These are phyloP conservation scores for Lactarius akahatsu DNA, from an alignment of 768 basidiomycete genomes.

Conservation along the genomic window DNA sequence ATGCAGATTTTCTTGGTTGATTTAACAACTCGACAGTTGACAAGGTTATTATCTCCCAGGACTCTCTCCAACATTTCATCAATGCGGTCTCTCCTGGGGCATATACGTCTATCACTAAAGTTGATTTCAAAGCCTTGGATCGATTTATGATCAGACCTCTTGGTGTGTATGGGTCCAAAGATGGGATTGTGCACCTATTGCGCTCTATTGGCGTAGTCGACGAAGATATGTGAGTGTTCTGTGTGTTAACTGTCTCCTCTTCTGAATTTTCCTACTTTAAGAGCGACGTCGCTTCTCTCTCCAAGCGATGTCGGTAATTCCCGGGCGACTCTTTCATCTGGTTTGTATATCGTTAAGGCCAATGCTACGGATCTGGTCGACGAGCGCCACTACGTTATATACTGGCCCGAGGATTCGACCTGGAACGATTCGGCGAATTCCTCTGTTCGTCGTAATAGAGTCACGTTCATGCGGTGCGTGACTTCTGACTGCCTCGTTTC, in stretches of 20 bases:
- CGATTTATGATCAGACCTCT: conserved; percentile 46
- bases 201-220: conserved; percentile 39
- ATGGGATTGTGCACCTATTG: conserved; percentile 49
- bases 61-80: conserved; percentile 48
- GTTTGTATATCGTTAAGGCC: conserved; percentile 46
- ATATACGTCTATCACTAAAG: conserved; percentile 52
- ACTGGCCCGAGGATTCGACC: conserved; percentile 61
- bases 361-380: conserved; percentile 21
- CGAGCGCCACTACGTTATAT: conserved; percentile 47
- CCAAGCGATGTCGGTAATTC: conserved; percentile 23
- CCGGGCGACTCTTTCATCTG: conserved; percentile 44
- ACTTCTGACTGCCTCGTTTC: not conserved
- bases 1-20: not conserved
- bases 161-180: conserved; percentile 57
- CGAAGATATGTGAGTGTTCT: conserved; percentile 40
- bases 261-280: conserved; percentile 14
- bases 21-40: conserved; percentile 42
- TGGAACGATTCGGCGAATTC: conserved; percentile 53
- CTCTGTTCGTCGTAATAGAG: conserved; percentile 50
- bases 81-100: conserved; percentile 51
- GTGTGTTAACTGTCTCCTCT: not conserved
- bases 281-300: conserved; percentile 28
- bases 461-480: conserved; percentile 59
- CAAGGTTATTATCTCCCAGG: conserved; percentile 59
- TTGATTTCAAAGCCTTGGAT: conserved; percentile 57